Conservation (phyloP, 208 protist species). For the Leishmania arabica region DNA sequence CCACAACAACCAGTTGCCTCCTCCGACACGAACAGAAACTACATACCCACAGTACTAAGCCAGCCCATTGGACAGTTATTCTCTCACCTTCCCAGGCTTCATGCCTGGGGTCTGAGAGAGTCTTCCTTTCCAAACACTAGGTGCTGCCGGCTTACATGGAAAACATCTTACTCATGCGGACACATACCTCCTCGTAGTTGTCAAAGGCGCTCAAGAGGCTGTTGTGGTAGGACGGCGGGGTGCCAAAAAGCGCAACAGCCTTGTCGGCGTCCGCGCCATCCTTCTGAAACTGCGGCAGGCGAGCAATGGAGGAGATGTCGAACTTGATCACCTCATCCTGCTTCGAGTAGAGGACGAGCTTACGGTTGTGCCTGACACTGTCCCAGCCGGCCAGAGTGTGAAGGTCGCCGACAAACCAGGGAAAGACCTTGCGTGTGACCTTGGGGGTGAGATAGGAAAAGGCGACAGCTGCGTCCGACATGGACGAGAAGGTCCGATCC, state of each 20-base stretch:
- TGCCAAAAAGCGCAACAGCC: conserved; percentile 44
- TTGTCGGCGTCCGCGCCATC: conserved; percentile 17
- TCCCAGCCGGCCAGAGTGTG: conserved; percentile 46
- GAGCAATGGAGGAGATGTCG: conserved; percentile 46
- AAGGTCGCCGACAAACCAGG: conserved; percentile 52
- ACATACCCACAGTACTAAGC: background rate
- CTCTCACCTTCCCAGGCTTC: background rate
- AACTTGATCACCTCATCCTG: conserved; percentile 76
- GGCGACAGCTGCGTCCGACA: conserved; percentile 64
- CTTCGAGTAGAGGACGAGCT: conserved; percentile 66
- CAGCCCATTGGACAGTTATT: background rate
- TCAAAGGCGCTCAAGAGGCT: conserved; percentile 26
- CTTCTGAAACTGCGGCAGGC: conserved; percentile 41
- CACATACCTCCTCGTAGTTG: conserved; percentile 25
- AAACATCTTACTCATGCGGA: conserved; percentile 22
- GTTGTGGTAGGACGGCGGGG: conserved; percentile 29
- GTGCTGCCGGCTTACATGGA: background rate
- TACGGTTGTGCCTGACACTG: conserved; percentile 42
- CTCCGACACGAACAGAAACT: background rate
- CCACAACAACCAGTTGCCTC: background rate
- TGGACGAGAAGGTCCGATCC: conserved; percentile 77
- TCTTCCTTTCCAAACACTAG: background rate
- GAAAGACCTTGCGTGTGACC: conserved; percentile 44
- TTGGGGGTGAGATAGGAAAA: conserved; percentile 62
- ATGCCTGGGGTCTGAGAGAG: background rate